Evolutionary conservation across 1,284 basidiomycete species (phyloP), one percentile per base, ranked within the genome.

Genomic region (Ganoderma meredithae): DNA sequence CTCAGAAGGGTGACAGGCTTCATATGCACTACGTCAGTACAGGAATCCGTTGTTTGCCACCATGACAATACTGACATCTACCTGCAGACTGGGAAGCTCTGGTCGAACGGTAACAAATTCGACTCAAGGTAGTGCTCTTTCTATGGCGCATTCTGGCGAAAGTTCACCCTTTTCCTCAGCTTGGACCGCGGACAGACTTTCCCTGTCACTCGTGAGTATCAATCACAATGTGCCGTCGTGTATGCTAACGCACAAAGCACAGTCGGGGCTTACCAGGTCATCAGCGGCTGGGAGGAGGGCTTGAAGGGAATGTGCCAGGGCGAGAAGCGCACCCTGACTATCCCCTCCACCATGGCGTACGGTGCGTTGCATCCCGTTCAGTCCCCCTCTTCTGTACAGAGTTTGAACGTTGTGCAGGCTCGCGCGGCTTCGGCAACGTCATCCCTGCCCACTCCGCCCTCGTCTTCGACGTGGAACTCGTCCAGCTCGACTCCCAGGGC

Each of bases 281-380:
- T 96, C 79, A 84, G 84, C 73, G 95, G 93, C 22, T 95, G 93
- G 93, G 93, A 95, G 72, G 81, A 92, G 66, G 93, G 93, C 74
- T 86, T 95, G 62, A 69, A 86, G 60, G 92, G 91, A 75, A 97
- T 98, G 93, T 98, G 97, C 79, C 78, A 94, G 43, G 86, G 89
- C 68, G 97, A 99, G 84, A 96, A 96, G 85, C 91, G 97, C 58
- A 94, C 86, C n/a, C 86, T 98, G 71, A 95, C 91, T 22, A 96
- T 96, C 72, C 96, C 96, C 19, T 78, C 93, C 15, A 71, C 83
- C 62, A 82, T 90, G 81, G 95, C 89, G 15, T 97, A 97, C 76
- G 95, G 95, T 95, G 70, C 70, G 91, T 84, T 31, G 13, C 0
- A 9, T 10, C 56, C 52, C 47, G 27, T 56, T 17, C 19, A 31